These are phyloP conservation scores for Aphanomyces astaci DNA, from an alignment of 352 stramenopile species.

Conservation along the genomic window DNA sequence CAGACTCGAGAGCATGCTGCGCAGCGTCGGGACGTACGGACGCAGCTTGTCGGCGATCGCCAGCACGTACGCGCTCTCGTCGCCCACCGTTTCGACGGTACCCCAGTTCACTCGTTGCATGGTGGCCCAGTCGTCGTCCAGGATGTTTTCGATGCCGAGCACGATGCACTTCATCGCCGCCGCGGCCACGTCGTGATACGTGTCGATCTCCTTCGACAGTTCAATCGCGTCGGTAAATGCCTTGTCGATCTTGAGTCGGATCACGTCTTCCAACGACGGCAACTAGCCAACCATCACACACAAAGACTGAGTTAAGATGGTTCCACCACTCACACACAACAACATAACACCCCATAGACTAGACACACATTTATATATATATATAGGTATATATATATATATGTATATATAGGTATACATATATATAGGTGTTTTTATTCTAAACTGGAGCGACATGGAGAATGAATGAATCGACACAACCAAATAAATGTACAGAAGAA, in stretches of 20 bases:
- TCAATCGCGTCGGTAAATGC: conserved; percentile 90
- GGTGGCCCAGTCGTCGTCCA: conserved; percentile 85
- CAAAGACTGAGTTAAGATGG: no score
- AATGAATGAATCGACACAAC: no score
- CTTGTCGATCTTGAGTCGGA: conserved; percentile 92
- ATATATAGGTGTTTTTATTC: no score
- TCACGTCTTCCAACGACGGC: conserved; percentile 94
- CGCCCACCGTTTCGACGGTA: conserved; percentile 89
- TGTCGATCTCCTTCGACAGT: conserved; percentile 90
- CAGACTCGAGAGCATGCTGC: conserved; percentile 80
- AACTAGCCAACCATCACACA: conserved; percentile 24
- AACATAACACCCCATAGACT: no score
- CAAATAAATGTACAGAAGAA: no score
- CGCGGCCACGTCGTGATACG: conserved; percentile 92
- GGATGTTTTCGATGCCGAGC: conserved; percentile 81
- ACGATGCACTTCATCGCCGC: conserved; percentile 94
- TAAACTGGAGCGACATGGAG: no score
- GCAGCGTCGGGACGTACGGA: conserved; percentile 85
- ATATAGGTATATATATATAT: no score
- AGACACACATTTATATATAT: no score
- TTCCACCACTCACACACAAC: no score
- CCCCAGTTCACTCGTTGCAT: conserved; percentile 93
- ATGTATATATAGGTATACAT: no score
- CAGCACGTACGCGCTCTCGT: conserved; percentile 93
- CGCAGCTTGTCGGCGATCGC: conserved; percentile 90